phyloP scores from a whole-genome alignment of 1,139 yeast genomes.

The Pichia norvegensis region DNA sequence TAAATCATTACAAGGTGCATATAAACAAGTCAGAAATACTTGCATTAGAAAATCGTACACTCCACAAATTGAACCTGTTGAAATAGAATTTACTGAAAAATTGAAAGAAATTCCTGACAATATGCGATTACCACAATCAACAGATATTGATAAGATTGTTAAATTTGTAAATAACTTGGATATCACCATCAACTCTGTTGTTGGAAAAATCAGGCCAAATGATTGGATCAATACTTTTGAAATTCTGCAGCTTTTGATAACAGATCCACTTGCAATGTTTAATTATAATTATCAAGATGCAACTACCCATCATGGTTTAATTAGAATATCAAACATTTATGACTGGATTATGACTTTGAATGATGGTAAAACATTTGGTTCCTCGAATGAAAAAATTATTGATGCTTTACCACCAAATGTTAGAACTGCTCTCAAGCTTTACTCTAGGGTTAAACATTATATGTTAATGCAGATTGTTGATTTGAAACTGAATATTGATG shows the following conservation, averaged over 20 bases:
- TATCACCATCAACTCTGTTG: conserved; percentile 50
- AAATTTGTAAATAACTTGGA: conserved; percentile 60
- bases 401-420: conserved; percentile 64
- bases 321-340: conserved; percentile 63
- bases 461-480: conserved; percentile 63
- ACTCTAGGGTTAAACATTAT: conserved; percentile 58
- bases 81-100: conserved; percentile 20
- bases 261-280: conserved; percentile 48
- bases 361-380: conserved; percentile 27
- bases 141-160: conserved; percentile 40
- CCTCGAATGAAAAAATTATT: conserved; percentile 36
- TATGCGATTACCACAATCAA: conserved; percentile 19
- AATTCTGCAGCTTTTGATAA: conserved; percentile 59
- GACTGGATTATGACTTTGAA: conserved; percentile 56
- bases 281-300: conserved; percentile 43
- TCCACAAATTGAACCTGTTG: conserved; percentile 40
- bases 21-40: conserved; percentile 60
- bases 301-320: conserved; percentile 43
- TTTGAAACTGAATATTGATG: conserved; percentile 43
- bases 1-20: conserved; percentile 31
- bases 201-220: conserved; percentile 50
- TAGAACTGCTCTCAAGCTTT: conserved; percentile 58
- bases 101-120: conserved; percentile 22
- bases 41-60: conserved; percentile 76
- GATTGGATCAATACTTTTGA: conserved; percentile 83